Evolutionary conservation across 208 protist genomes (phyloP).

Genomic region (Naegleria gruberi): DNA sequence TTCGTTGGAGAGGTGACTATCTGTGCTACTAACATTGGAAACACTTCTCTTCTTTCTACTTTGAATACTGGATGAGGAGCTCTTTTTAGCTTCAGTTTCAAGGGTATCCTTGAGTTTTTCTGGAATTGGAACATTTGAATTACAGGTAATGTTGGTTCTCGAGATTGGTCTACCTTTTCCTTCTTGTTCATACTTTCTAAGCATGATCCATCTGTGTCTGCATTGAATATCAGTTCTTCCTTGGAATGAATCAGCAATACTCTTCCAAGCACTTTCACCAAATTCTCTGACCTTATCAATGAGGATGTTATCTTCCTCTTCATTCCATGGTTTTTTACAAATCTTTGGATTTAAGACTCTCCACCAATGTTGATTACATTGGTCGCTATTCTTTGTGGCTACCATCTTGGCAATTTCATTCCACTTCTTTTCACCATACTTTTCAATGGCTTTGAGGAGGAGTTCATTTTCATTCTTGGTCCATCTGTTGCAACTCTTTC

Average conservation of each 20-base stretch:
- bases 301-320: constrained; percentile 17
- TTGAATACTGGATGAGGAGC: not conserved
- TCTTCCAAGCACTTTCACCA: constrained; percentile 25
- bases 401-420: constrained; percentile 28
- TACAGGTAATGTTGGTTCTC: not conserved
- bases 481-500: constrained; percentile 22
- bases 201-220: constrained; percentile 17
- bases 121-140: not conserved
- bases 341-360: constrained; percentile 29
- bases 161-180: constrained; percentile 15
- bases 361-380: constrained; percentile 29
- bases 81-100: not conserved
- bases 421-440: constrained; percentile 22
- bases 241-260: not conserved
- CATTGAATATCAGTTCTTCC: constrained; percentile 32
- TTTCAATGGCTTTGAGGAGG: constrained; percentile 19
- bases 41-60: not conserved
- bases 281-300: not conserved
- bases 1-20: not conserved
- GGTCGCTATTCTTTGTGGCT: constrained; percentile 15
- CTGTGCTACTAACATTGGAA: not conserved
- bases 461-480: constrained; percentile 19
- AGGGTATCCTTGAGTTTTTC: not conserved
- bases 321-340: constrained; percentile 10
- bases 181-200: constrained; percentile 2